phyloP scores from a whole-genome alignment of 345 rosid species.

The Crucihimalaya himalaica region DNA sequence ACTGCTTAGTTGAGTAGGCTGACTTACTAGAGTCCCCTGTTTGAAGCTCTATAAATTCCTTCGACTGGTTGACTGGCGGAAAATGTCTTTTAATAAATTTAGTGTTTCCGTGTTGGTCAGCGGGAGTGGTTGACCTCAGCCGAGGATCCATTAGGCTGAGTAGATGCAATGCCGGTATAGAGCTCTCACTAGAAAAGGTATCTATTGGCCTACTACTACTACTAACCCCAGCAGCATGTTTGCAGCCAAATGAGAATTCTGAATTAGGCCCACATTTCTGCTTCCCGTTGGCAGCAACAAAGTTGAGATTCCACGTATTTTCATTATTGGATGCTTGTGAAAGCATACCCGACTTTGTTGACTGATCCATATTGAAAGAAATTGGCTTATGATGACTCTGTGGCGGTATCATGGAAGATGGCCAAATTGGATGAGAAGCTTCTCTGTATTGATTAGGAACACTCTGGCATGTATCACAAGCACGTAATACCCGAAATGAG shows the following conservation, averaged over 20 bases:
- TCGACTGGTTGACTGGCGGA: conserved; percentile 48
- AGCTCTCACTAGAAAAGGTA: conserved; percentile 61
- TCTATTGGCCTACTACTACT: conserved; percentile 51
- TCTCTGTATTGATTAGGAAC: conserved; percentile 53
- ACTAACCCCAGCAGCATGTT: conserved; percentile 44
- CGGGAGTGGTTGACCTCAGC: conserved; percentile 49
- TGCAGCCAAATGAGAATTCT: conserved; percentile 54
- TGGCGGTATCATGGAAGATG: conserved; percentile 49
- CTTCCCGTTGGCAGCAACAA: conserved; percentile 47
- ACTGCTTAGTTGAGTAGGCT: conserved; percentile 40
- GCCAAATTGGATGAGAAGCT: conserved; percentile 45
- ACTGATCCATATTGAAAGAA: conserved; percentile 41
- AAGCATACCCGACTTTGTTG: conserved; percentile 41
- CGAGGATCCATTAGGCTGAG: conserved; percentile 92
- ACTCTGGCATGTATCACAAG: conserved; percentile 52
- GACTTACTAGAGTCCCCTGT: conserved; percentile 47
- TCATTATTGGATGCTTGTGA: conserved; percentile 45
- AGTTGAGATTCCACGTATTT: conserved; percentile 45
- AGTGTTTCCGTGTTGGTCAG: conserved; percentile 48
- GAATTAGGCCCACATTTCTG: conserved; percentile 49
- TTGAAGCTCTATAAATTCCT: conserved; percentile 48
- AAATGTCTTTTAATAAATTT: conserved; percentile 52
- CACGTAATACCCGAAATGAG: conserved; percentile 40
- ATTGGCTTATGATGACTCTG: conserved; percentile 46
- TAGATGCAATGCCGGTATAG: conserved; percentile 85